Base-by-base conservation (phyloP, 2,329 filamentous ascomycete species). In the Fusarium nelsonii region DNA sequence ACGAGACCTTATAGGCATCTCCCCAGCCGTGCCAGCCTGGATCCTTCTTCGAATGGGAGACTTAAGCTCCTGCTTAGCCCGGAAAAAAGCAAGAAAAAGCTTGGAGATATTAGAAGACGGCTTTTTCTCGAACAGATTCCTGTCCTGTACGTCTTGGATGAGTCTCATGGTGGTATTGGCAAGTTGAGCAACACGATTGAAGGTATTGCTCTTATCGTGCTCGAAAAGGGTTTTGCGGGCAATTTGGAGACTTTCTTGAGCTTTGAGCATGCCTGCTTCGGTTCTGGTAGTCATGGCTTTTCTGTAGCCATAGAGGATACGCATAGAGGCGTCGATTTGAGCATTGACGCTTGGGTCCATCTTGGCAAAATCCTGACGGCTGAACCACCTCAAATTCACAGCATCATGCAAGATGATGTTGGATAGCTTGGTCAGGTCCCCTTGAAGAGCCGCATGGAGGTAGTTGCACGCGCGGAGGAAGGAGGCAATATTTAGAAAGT, bases 381-480 rank as follows among this genome's bases (percentile, higher is more conserved):
- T 68, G 26, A 48, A 63, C 16, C n/a, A 5, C 7, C 44, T 23
- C 67, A 66, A 69, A 12, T n/a, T 40, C n/a, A 36, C 4, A 15
- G 54, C 54, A 14, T 70, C 67, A 9, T 26, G 16, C 15, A 70
- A 26, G 11, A 70, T 39, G 37, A 53, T 14, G 8, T 48, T 57
- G 9, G 50, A 39, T 26, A 68, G 23, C 26, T 34, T 39, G 20
- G 51, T 30, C 20, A 48, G 18, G 0, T 48, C 46, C 43, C 52
- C 39, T 14, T 50, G 54, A 2, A 70, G 36, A 28, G 67, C 63
- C 2, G 70, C 36, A 26, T 61, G 45, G 8, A 69, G 33, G 39
- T 68, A 68, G 37, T 59, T 70, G 30, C 62, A 58, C 11, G 62
- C 70, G 9, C 66, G 45, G 37, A 69, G 18, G 53, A 70, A 70